phyloP scores from a whole-genome alignment of 2,329 filamentous ascomycete genomes.

The Penicillium decumbens region DNA sequence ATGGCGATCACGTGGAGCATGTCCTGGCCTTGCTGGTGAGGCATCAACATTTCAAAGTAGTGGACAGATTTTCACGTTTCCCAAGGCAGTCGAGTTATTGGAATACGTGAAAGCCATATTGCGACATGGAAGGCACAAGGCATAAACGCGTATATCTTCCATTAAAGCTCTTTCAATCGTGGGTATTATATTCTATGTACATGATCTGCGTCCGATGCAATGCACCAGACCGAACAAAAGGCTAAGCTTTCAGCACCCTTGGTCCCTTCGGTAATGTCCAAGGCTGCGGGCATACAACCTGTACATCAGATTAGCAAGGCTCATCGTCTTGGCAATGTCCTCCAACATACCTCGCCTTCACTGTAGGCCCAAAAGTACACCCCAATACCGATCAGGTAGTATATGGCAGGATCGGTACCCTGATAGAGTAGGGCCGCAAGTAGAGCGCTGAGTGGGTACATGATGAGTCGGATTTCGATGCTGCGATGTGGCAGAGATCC shows the following conservation, averaged over 20 bases:
- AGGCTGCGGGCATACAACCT: constrained; percentile 65
- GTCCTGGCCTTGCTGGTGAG: not conserved
- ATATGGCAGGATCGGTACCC: constrained; percentile 83
- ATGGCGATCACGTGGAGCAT: not conserved
- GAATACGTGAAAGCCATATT: no score
- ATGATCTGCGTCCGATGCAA: constrained; percentile 14
- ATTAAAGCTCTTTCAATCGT: not conserved
- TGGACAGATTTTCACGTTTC: not conserved
- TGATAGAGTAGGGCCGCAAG: constrained; percentile 79
- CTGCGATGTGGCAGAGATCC: constrained; percentile 76
- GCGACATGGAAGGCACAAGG: not conserved
- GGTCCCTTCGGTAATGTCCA: constrained; percentile 63
- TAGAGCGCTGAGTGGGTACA: constrained; percentile 74
- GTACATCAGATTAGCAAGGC: constrained; percentile 11
- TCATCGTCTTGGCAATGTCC: not conserved
- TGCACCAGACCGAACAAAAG: constrained; percentile 5
- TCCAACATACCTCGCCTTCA: constrained; percentile 77
- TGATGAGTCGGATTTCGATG: constrained; percentile 76
- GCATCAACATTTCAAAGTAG: not conserved
- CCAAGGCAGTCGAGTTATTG: no score
- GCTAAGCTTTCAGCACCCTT: constrained; percentile 28
- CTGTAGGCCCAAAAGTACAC: constrained; percentile 97
- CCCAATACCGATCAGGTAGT: constrained; percentile 78
- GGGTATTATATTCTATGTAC: constrained; percentile 8
- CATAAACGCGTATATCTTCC: not conserved